A percentile compares a stretch with the other conserved stretches of the same genome.
phyloP scores from a whole-genome alignment of 371 early-diverging fungal genomes.

The Circinella minor region DNA sequence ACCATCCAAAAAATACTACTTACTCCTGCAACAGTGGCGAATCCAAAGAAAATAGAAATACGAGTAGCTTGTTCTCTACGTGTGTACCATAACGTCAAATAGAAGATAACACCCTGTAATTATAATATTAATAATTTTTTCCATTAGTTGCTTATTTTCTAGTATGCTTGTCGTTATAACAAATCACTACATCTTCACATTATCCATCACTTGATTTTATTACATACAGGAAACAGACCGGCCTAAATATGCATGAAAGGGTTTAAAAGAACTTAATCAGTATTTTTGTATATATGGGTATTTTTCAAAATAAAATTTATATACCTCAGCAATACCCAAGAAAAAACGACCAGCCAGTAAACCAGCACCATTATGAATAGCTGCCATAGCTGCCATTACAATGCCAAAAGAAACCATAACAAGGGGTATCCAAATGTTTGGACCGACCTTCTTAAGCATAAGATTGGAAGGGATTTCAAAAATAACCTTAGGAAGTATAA shows the following conservation, averaged over 20 bases:
- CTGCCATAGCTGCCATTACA: constrained; percentile 54
- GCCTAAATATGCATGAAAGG: constrained; percentile 22
- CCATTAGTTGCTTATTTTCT: neutral
- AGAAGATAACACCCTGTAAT: constrained; percentile 42
- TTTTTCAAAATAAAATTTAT: neutral
- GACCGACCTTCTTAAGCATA: constrained; percentile 64
- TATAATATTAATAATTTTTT: neutral
- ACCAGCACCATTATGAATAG: constrained; percentile 42
- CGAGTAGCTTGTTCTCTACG: constrained; percentile 72
- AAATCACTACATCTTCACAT: neutral
- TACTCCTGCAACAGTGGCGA: constrained; percentile 71
- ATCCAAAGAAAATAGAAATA: constrained; percentile 68
- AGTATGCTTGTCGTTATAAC: too few relatives aligned
- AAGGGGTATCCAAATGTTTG: constrained; percentile 75
- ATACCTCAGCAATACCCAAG: constrained; percentile 66
- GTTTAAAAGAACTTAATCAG: neutral
- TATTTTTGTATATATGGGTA: neutral
- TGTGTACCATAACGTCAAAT: constrained; percentile 53
- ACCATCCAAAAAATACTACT: constrained; percentile 63
- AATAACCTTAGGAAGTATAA: constrained; percentile 38
- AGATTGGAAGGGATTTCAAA: constrained; percentile 78
- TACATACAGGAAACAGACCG: constrained; percentile 54
- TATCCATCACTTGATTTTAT: neutral
- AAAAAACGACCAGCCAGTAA: constrained; percentile 68
- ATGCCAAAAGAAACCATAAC: constrained; percentile 54